These are phyloP conservation scores for Singerocomus rubriflavus DNA, from an alignment of 1,284 basidiomycete species.

Conservation along the genomic window DNA sequence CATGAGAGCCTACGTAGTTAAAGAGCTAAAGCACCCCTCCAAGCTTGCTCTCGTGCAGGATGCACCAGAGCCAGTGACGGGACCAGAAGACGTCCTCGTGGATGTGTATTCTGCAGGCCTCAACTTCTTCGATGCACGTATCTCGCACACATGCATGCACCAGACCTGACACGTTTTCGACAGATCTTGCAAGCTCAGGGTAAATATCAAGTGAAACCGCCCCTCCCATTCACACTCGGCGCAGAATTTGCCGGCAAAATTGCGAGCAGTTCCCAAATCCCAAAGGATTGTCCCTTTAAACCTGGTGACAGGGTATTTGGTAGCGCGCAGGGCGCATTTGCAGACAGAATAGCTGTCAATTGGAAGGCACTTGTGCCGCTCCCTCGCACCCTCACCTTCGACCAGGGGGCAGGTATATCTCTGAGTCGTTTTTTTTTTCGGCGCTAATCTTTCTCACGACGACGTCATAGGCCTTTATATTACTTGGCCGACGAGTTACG, in stretches of 20 bases:
- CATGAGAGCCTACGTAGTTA: slow-evolving; percentile 82
- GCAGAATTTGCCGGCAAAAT: slow-evolving; percentile 87
- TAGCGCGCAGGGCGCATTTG: slow-evolving; percentile 76
- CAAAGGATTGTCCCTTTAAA: slow-evolving; percentile 75
- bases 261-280: slow-evolving; percentile 73
- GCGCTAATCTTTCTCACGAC: slow-evolving; percentile 32
- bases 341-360: slow-evolving; percentile 63
- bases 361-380: slow-evolving; percentile 53
- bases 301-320: slow-evolving; percentile 91
- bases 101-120: slow-evolving; percentile 78
- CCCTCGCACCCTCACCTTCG: slow-evolving; percentile 61
- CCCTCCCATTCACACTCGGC: slow-evolving; percentile 81
- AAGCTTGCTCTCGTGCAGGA: slow-evolving; percentile 57
- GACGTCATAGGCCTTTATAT: slow-evolving; percentile 53
- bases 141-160: not conserved
- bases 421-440: slow-evolving; percentile 11
- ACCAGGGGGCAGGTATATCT: slow-evolving; percentile 56
- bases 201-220: slow-evolving; percentile 82
- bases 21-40: slow-evolving; percentile 71
- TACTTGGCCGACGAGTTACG: slow-evolving; percentile 93
- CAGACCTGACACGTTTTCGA: not conserved
- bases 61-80: slow-evolving; percentile 57
- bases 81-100: slow-evolving; percentile 66
- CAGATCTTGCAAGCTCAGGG: slow-evolving; percentile 85
- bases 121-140: slow-evolving; percentile 76